phyloP scores from a whole-genome alignment of 139 green algal species.

The Tetratostichococcus sp. region DNA sequence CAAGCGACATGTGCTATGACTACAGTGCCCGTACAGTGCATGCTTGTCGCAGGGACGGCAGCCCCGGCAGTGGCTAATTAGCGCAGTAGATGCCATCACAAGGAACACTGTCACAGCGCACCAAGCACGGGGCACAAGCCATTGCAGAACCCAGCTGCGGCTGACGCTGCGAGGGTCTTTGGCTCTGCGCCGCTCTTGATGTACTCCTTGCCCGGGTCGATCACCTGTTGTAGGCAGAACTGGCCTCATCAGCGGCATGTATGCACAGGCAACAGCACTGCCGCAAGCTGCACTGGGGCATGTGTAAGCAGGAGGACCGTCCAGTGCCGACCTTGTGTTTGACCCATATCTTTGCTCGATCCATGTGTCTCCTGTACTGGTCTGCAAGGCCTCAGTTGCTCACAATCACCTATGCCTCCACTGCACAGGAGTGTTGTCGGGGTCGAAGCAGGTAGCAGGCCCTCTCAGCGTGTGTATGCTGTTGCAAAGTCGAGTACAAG shows the following conservation, averaged over 20 bases:
- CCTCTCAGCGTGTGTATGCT: too few species aligned
- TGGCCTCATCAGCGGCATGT: neutral
- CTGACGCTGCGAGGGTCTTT: slow-evolving; percentile 6
- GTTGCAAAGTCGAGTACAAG: too few species aligned
- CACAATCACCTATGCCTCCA: neutral
- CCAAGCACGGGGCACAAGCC: slow-evolving; percentile 20
- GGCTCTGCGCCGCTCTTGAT: slow-evolving; percentile 14
- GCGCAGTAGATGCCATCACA: neutral
- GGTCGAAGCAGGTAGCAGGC: too few species aligned
- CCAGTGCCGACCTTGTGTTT: neutral
- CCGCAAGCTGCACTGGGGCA: too few species aligned
- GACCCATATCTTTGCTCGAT: neutral
- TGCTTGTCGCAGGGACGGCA: too few species aligned
- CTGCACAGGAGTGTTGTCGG: too few species aligned
- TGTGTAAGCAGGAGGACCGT: too few species aligned
- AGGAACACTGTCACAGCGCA: neutral
- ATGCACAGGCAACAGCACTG: too few species aligned
- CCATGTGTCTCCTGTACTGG: neutral
- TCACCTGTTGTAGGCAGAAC: too few species aligned
- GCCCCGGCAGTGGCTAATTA: too few species aligned
- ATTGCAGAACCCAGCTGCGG: slow-evolving; percentile 7
- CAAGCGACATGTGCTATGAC: too few species aligned
- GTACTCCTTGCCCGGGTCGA: slow-evolving; percentile 12
- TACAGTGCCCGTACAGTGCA: too few species aligned
- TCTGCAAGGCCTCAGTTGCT: neutral